These are phyloP conservation scores for Sphagnum magellanicum DNA, from an alignment of 228 moss, liverwort and hornwort species.

Conservation along the genomic window DNA sequence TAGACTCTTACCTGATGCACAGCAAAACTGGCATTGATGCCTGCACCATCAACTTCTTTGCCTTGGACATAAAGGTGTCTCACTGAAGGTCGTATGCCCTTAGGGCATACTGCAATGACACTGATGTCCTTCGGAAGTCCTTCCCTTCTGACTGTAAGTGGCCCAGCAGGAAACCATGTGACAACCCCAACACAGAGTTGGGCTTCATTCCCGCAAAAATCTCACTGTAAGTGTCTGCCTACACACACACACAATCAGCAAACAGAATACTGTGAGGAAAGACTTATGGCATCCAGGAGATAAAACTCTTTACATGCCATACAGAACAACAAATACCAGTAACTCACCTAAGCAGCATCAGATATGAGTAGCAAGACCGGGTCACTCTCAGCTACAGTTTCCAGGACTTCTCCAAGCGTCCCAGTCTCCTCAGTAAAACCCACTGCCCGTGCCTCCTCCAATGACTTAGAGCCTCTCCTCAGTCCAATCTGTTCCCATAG, in stretches of 20 bases:
- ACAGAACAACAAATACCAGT: neutral
- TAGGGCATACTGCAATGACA: conserved; percentile 92
- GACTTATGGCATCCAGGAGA: no score
- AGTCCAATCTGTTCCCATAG: conserved; percentile 62
- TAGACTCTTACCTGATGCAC: conserved; percentile 66
- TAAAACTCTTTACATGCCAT: no score
- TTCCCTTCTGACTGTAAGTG: conserved; percentile 77
- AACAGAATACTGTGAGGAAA: no score
- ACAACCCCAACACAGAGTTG: conserved; percentile 79
- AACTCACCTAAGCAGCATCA: conserved; percentile 83
- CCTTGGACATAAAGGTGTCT: conserved; percentile 92
- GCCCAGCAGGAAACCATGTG: conserved; percentile 85
- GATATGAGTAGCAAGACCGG: conserved; percentile 91
- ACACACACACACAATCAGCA: conserved; percentile 3
- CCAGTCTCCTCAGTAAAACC: conserved; percentile 86
- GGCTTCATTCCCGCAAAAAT: conserved; percentile 86
- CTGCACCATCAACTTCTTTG: conserved; percentile 92
- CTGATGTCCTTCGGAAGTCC: conserved; percentile 77
- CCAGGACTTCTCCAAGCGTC: conserved; percentile 84
- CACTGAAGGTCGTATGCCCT: conserved; percentile 97
- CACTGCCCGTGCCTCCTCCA: conserved; percentile 63
- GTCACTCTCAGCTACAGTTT: conserved; percentile 88
- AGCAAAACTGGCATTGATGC: conserved; percentile 93
- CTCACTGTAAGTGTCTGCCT: conserved; percentile 84
- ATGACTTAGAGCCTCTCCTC: conserved; percentile 90